These are phyloP conservation scores for Globisporangium ultimum DNA, from an alignment of 352 stramenopile genomes.

Conservation along the genomic window DNA sequence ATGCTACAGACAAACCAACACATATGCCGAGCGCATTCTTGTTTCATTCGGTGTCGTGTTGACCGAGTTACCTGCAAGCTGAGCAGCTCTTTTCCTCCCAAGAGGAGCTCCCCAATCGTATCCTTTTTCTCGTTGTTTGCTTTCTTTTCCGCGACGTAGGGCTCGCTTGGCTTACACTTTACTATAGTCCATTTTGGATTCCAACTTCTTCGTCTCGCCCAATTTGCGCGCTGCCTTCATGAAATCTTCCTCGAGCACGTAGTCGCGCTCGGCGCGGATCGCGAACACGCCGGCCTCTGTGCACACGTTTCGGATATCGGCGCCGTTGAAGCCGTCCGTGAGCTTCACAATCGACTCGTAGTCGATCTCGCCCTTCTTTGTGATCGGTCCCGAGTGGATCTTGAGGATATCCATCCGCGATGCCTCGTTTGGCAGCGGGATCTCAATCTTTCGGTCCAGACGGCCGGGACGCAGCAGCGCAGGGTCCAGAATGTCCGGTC, in stretches of 20 bases:
- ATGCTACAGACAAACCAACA: too few relatives aligned
- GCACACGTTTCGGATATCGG: constrained; percentile 99
- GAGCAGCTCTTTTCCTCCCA: neutral
- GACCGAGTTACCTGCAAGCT: constrained; percentile 1
- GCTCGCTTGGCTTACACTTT: constrained; percentile 91
- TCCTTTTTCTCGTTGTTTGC: neutral
- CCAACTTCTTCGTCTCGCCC: constrained; percentile 99
- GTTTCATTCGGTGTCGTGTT: neutral
- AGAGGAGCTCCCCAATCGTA: too few relatives aligned
- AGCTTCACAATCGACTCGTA: constrained; percentile 99
- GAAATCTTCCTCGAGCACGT: constrained; percentile 99
- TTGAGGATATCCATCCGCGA: constrained; percentile 99
- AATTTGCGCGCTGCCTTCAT: constrained; percentile 99
- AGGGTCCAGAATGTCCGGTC: constrained; percentile 98
- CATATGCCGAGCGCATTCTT: neutral
- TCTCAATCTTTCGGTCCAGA: constrained; percentile 99
- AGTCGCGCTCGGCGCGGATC: constrained; percentile 97
- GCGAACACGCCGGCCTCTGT: constrained; percentile 97
- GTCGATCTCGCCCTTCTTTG: constrained; percentile 99
- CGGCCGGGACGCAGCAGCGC: constrained; percentile 96
- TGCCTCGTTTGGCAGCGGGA: constrained; percentile 98
- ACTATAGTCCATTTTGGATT: constrained; percentile 99
- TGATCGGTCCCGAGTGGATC: constrained; percentile 98
- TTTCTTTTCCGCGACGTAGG: too few relatives aligned
- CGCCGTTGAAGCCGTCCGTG: constrained; percentile 99